Conservation (phyloP, 495 filamentous ascomycete species). For the Neurospora pannonica region DNA sequence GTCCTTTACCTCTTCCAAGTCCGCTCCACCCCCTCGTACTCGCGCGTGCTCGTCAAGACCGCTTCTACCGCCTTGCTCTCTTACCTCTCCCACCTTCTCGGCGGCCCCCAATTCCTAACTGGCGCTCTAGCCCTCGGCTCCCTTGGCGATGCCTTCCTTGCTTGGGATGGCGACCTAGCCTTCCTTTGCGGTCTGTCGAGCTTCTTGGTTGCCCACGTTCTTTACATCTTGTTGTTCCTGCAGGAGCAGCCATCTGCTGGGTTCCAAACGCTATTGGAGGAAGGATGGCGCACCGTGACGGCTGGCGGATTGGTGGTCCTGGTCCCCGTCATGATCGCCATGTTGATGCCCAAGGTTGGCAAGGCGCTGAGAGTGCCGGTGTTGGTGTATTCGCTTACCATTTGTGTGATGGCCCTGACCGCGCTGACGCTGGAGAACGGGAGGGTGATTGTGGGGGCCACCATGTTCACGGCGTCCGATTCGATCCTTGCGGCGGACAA, state of each 20-base stretch:
- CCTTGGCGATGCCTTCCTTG: slow-evolving; percentile 18
- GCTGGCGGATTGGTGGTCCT: slow-evolving; percentile 1
- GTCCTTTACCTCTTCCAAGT: slow-evolving; percentile 12
- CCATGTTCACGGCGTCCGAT: slow-evolving; percentile 20
- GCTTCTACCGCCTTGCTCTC: slow-evolving; percentile 17
- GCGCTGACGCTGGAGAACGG: slow-evolving; percentile 11
- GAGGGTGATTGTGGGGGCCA: slow-evolving; percentile 9
- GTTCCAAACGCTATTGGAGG: not conserved
- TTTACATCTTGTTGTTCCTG: slow-evolving; percentile 17
- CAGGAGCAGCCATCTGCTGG: not conserved
- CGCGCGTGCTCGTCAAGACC: slow-evolving; percentile 17
- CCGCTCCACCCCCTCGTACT: slow-evolving; percentile 2
- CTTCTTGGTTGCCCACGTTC: slow-evolving; percentile 16
- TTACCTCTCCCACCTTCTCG: not conserved
- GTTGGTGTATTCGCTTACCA: slow-evolving; percentile 39
- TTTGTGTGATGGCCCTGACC: slow-evolving; percentile 28
- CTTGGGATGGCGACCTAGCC: slow-evolving; percentile 13
- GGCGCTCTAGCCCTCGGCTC: slow-evolving; percentile 14
- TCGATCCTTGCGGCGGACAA: slow-evolving; percentile 14
- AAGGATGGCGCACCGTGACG: not conserved
- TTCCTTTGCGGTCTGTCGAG: slow-evolving; percentile 17
- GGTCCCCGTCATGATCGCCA: slow-evolving; percentile 7
- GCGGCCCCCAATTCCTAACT: slow-evolving; percentile 3
- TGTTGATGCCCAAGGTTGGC: slow-evolving; percentile 11
- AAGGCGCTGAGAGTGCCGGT: slow-evolving; percentile 40